Conservation (phyloP, 257 asterid species). For the Penstemon eatonii region DNA sequence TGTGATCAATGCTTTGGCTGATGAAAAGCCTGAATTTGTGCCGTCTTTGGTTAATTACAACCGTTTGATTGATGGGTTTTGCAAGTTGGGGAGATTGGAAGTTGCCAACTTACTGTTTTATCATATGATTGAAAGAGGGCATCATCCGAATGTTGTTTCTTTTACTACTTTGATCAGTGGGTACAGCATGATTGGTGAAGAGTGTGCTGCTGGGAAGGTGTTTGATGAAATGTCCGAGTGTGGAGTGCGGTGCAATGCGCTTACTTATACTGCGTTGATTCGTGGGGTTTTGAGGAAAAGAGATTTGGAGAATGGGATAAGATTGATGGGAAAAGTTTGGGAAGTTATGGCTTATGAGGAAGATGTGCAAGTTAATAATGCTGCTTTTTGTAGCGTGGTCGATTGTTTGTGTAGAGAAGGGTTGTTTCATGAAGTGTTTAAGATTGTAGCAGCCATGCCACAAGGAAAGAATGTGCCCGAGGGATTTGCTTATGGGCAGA, state of each 20-base stretch:
- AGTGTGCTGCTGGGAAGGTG: slow-evolving; percentile 54
- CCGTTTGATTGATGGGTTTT: slow-evolving; percentile 65
- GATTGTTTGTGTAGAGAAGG: slow-evolving; percentile 78
- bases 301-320: slow-evolving; percentile 51
- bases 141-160: slow-evolving; percentile 60
- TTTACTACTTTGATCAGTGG: slow-evolving; percentile 74
- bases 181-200: slow-evolving; percentile 55
- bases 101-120: slow-evolving; percentile 63
- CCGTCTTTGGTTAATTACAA: slow-evolving; percentile 79
- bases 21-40: slow-evolving; percentile 66
- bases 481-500: slow-evolving; percentile 65
- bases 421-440: slow-evolving; percentile 65
- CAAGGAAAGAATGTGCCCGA: slow-evolving; percentile 60
- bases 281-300: slow-evolving; percentile 50
- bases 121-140: slow-evolving; percentile 66
- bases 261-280: slow-evolving; percentile 58
- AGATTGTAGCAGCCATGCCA: slow-evolving; percentile 76
- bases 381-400: slow-evolving; percentile 67
- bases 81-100: slow-evolving; percentile 38
- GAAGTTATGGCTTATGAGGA: slow-evolving; percentile 46
- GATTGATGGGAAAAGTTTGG: slow-evolving; percentile 55
- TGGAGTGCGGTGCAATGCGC: slow-evolving; percentile 50
- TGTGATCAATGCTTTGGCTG: slow-evolving; percentile 45
- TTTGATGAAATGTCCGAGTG: slow-evolving; percentile 69
- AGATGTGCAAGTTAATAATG: slow-evolving; percentile 50